Base-by-base conservation (phyloP, 345 rosid genomes). In the Bruguiera gymnorhiza region DNA sequence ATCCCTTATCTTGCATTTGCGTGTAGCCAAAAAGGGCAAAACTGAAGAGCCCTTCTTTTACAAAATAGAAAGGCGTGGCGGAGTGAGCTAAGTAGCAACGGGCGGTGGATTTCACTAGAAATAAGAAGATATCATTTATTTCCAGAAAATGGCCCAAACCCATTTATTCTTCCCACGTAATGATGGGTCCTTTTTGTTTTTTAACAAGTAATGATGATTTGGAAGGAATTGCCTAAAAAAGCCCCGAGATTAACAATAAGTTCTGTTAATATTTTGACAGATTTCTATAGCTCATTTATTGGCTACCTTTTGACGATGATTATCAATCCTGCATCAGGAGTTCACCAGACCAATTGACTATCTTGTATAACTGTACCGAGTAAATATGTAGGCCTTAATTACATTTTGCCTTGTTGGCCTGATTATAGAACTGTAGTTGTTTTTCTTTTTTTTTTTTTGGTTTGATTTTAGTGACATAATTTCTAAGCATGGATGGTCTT, bases 151-250 rank as follows among this genome's bases (percentile, higher is more conserved):
- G 23, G 70, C 57, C 62, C 58, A 37, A 56, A 54, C 63, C 21
- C 20, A 27, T 61, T 71, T 71, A 34, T 52, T 75, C 79, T 73
- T 81, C 80, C 77, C 77, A 73, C 79, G 69, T 60, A 71, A 78
- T 82, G 73, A 80, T 78, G 74, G 53, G 78, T 76, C 84, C 80
- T 78, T 43, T 43, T 39, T 10, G 1, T 53, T n/a, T 82, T 75
- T 66, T 60, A 34, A 34, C 15, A 80, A 72, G 81, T 67, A 67
- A 78, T 78, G 75, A 83, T 80, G 80, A 69, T 76, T 79, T 65
- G 24, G 71, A 73, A 79, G 79, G 82, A 77, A 75, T 73, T 83
- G 60, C 75, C 81, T 39, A n/a, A 66, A 56, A 67, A 69, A 56
- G 66, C 67, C 54, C 48, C 53, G 37, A 67, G 61, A 73, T 34